Evolutionary conservation across 371 early-diverging fungal genomes (phyloP), one percentile per base, ranked within the genome.

Genomic region (Batrachochytrium dendrobatidis): DNA sequence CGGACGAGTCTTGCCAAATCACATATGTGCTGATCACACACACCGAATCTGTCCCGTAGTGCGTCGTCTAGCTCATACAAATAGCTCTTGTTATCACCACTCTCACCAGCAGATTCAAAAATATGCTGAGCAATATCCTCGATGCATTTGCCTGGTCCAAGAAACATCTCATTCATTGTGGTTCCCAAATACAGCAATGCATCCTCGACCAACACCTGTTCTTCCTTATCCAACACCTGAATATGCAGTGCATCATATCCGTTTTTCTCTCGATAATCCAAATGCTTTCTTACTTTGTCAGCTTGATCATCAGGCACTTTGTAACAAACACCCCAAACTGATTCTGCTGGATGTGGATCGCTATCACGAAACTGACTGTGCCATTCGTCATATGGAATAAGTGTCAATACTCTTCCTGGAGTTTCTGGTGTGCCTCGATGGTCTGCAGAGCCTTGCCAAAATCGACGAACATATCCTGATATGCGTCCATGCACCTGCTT

Each of bases 331-430:
- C 94, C 95, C 89, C 89, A 92, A 34, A 85, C 57, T 26, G 30
- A 28, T 25, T 18, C 53, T 32, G 67, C 68, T 22, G 56, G 53
- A 4, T 77, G 72, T 3, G 71, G 77, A 56, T 83, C 85, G 79
- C 79, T 53, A 22, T 30, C 22, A 1, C 6, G 8, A 31, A 56
- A 59, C 4, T 8, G 17, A 35, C 33, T 25, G 0, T 3, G 57
- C 69, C 73, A 82, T 52, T 90, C 86, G 25, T 81, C 77, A 49
- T 67, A 68, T 0, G 88, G 86, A 15, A 95, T 79, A 34, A 95
- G 69, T 2, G 96, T 94, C 7, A 91, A 92, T 0, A 95, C 95
- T 34, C 93, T 78, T 18, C 96, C 96, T 0, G 94, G 94, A 6
- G 30, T 68, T 32, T 80, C 81, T 7, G 82, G 83, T 1, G 90